Percentiles rank a stretch among this genome's conserved stretches.
phyloP scores from a whole-genome alignment of 2,329 filamentous ascomycete genomes.

The Xylaria sp. region DNA sequence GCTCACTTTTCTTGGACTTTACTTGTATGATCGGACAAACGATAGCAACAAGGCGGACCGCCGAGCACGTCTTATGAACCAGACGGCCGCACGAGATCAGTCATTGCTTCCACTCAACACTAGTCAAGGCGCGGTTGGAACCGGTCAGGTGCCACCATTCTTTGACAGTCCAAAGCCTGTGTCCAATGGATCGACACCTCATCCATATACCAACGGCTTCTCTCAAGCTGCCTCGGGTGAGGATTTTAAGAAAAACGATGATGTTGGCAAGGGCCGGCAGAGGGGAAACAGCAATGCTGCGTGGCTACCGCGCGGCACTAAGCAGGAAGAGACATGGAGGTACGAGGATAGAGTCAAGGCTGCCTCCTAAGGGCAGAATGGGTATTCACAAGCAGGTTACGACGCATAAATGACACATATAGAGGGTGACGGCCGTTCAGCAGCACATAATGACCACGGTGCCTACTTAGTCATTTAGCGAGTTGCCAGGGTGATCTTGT shows the following conservation, averaged over 20 bases:
- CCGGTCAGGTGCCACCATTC: constrained; percentile 36
- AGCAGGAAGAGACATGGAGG: constrained; percentile 83
- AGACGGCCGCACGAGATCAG: constrained; percentile 44
- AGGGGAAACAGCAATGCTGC: constrained; percentile 51
- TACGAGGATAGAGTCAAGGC: constrained; percentile 44
- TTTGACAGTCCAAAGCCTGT: constrained; percentile 43
- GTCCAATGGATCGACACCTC: constrained; percentile 36
- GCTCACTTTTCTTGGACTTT: constrained; percentile 89
- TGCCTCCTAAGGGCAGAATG: constrained; percentile 17
- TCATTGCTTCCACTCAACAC: constrained; percentile 69
- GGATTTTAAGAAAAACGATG: constrained; percentile 62
- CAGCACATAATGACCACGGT: constrained; percentile 18
- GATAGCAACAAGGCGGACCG: constrained; percentile 87
- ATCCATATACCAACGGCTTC: constrained; percentile 52
- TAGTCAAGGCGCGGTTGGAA: constrained; percentile 42
- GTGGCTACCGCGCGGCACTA: constrained; percentile 79
- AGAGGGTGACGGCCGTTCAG: constrained; percentile 18
- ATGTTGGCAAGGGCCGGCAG: constrained; percentile 43
- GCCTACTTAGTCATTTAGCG: constrained; percentile 11
- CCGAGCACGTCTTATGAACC: constrained; percentile 70
- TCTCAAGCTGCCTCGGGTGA: constrained; percentile 41
- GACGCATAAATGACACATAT: constrained; percentile 29
- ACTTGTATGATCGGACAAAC: constrained; percentile 91
- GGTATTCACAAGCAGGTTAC: constrained; percentile 2
- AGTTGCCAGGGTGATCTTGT: constrained; percentile 15